phyloP scores from a whole-genome alignment of 2,329 filamentous ascomycete species.

The Onygenales sp. region DNA sequence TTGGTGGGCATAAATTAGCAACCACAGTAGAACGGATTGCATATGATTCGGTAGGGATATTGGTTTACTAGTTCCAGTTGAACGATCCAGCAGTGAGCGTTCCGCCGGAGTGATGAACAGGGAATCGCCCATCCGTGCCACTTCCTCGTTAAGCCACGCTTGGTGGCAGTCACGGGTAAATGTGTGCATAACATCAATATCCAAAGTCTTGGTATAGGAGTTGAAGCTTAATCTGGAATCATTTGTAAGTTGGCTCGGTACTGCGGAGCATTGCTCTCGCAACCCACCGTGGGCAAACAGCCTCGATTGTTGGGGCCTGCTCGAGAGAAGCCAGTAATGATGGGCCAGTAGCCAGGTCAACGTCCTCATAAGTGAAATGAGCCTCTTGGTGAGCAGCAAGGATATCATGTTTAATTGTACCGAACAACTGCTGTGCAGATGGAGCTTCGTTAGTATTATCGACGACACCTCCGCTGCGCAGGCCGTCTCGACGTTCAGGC shows the following conservation, averaged over 20 bases:
- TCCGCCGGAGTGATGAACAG: constrained; percentile 3
- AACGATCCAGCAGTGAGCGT: neutral
- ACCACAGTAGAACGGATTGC: neutral
- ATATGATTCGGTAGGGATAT: neutral
- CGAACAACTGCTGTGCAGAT: constrained; percentile 6
- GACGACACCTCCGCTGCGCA: neutral
- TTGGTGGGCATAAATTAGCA: constrained; percentile 1
- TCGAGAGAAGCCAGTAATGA: constrained; percentile 2
- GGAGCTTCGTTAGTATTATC: neutral
- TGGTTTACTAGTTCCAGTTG: constrained; percentile 1
- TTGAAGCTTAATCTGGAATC: constrained; percentile 2
- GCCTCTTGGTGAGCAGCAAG: neutral
- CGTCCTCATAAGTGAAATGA: constrained; percentile 2
- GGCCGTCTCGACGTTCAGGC: constrained; percentile 1
- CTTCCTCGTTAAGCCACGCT: constrained; percentile 1
- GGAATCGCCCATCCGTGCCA: neutral
- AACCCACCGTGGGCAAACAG: constrained; percentile 1
- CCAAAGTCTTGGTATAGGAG: constrained; percentile 3
- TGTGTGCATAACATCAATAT: constrained; percentile 3
- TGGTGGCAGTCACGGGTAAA: constrained; percentile 3
- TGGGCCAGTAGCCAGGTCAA: neutral
- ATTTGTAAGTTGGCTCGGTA: constrained; percentile 1
- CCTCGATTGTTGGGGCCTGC: constrained; percentile 1
- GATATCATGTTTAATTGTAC: constrained; percentile 2
- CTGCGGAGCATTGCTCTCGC: neutral